Evolutionary conservation across 2,329 filamentous ascomycete genomes (phyloP).

Genomic region (Juglanconis oblonga): DNA sequence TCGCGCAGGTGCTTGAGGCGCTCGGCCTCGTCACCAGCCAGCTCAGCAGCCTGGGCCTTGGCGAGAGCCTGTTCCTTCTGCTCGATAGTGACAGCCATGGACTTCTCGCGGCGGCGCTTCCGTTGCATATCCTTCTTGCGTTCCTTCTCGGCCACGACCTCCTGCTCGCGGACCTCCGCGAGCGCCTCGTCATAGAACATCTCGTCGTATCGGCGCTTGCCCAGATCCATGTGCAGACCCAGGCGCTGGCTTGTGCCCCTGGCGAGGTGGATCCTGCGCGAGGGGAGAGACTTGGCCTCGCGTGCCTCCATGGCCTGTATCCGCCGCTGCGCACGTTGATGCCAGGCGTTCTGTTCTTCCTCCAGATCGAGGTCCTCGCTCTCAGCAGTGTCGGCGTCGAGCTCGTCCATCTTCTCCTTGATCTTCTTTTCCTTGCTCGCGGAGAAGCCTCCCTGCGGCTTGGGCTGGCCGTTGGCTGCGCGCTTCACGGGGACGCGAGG

Average conservation of each 20-base stretch:
- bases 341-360: conserved; percentile 43
- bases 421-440: conserved; percentile 67
- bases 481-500: conserved; percentile 53
- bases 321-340: conserved; percentile 64
- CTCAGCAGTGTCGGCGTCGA: conserved; percentile 40
- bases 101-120: conserved; percentile 92
- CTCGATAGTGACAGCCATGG: conserved; percentile 88
- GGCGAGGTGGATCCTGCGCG: conserved; percentile 58
- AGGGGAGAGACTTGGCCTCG: conserved; percentile 64
- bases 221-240: conserved; percentile 63
- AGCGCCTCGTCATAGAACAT: conserved; percentile 78
- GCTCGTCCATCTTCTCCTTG: conserved; percentile 56
- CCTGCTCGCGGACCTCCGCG: conserved; percentile 82
- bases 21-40: conserved; percentile 66
- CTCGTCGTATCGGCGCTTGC: conserved; percentile 73
- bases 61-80: conserved; percentile 81
- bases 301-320: conserved; percentile 60
- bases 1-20: conserved; percentile 77
- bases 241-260: conserved; percentile 60
- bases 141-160: conserved; percentile 93
- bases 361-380: conserved; percentile 43
- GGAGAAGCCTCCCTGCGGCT: conserved; percentile 43
- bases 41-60: conserved; percentile 69
- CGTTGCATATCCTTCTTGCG: conserved; percentile 99
- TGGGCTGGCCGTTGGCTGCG: conserved; percentile 57